Base-by-base conservation (phyloP, 1,284 basidiomycete genomes). In the Apiotrichum siamense region DNA sequence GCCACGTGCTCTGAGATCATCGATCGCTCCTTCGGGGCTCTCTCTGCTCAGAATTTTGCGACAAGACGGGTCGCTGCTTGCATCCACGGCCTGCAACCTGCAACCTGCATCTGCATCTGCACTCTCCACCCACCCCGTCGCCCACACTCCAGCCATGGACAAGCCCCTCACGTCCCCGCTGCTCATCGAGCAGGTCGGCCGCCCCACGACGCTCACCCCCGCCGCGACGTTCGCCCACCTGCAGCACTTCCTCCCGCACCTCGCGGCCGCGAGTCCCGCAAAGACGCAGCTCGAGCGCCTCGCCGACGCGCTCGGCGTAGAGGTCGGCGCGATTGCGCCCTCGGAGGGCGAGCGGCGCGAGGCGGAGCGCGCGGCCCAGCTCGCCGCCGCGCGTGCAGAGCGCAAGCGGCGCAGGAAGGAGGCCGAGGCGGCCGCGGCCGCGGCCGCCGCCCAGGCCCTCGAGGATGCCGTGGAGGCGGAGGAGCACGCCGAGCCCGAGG, bases 271-370 rank as follows among this genome's bases (percentile, higher is more conserved):
- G 13, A 62, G 62, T 10, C 61, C 69, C 7, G 53, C 61, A 13
- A 64, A 65, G 20, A 72, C 70, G 3, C 72, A 74, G 49, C 61
- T 74, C 21, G 70, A 73, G 50, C 59, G 72, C 15, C 59, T 74
- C 24, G 60, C 64, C 17, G 72, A 74, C 52, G 68, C 71, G 3
- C 57, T 74, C 15, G 72, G 72, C 12, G 71, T 74, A 1, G 67
- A 71, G 40, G 58, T 61, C 3, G 71, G 71, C 7, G 50, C 58
- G 4, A 67, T 74, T 10, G 58, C 49, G 6, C 62, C 63, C 13
- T 50, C 54, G n/a, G 69, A 71, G 48, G 62, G 57, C 7, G 63
- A 69, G 43, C 41, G 58, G 36, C 47, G 68, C 15, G 66, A 68
- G 49, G 58, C 58, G 4, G 57, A 63, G 51, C 59, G 66, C 12